A percentile compares a stretch with the other conserved stretches of the same genome.
Conservation (phyloP, 306 rosid genomes). For the Prunus mira region DNA sequence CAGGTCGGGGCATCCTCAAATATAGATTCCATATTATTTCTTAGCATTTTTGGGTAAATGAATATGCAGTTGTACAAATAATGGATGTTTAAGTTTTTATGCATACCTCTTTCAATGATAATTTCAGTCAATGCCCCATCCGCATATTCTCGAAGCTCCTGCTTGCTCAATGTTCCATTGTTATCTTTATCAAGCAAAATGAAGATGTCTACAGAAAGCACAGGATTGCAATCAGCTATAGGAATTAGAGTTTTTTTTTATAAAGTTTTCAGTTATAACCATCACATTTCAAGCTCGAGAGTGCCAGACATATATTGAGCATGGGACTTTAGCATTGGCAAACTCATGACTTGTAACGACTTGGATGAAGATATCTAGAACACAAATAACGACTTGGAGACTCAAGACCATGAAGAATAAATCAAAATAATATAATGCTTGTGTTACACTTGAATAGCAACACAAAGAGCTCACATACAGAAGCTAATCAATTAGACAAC, state of each 20-base stretch:
- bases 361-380: not conserved
- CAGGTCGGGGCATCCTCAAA: not conserved
- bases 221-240: constrained; percentile 13
- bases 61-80: not conserved
- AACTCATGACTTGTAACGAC: not conserved
- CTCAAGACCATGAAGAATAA: not conserved
- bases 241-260: not conserved
- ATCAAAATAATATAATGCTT: not conserved
- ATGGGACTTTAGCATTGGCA: not conserved
- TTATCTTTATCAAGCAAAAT: constrained; percentile 86
- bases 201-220: constrained; percentile 71
- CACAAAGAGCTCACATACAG: not conserved
- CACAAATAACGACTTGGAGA: not conserved
- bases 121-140: constrained; percentile 96
- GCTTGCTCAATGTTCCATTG: constrained; percentile 86
- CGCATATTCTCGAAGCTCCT: constrained; percentile 93
- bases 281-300: constrained; percentile 1
- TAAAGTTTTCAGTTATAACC: constrained; percentile 2
- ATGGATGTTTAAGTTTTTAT: not conserved
- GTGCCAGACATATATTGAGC: not conserved
- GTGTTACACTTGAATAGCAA: not conserved
- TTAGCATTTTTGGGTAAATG: not conserved
- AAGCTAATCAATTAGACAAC: not conserved
- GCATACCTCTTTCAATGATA: constrained; percentile 89
- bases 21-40: not conserved